Conservation (phyloP, 331 rosid species). For the Cydonia oblonga region DNA sequence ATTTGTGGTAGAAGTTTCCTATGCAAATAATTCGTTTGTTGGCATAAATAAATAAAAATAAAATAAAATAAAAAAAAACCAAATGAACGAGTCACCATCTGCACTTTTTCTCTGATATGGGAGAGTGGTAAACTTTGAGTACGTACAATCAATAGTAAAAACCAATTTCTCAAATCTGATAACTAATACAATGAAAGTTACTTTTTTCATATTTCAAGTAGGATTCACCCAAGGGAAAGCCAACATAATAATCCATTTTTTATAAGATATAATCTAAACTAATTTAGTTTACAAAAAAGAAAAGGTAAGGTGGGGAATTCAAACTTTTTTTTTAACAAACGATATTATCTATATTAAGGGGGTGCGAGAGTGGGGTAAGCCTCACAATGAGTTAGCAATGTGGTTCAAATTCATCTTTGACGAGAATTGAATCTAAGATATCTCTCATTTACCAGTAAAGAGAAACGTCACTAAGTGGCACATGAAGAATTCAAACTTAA, state of each 20-base stretch:
- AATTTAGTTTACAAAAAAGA: too few species aligned
- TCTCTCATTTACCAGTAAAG: too few species aligned
- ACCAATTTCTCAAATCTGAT: background rate
- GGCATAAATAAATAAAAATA: too few species aligned
- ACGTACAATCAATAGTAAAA: background rate
- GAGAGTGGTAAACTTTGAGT: background rate
- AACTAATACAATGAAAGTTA: background rate
- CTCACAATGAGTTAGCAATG: accelerated
- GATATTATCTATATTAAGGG: too few species aligned
- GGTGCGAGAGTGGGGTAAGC: too few species aligned
- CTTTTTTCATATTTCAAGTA: background rate
- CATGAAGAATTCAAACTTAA: too few species aligned
- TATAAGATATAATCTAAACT: too few species aligned
- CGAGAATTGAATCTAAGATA: accelerated
- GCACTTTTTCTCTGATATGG: background rate
- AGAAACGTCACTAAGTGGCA: too few species aligned
- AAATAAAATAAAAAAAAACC: background rate
- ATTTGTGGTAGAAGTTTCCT: background rate
- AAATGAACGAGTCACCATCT: background rate
- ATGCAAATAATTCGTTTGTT: background rate
- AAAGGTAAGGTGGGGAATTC: too few species aligned
- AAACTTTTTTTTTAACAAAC: too few species aligned
- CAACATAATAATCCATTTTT: background rate
- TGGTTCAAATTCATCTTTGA: accelerated
- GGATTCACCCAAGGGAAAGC: background rate